These are phyloP conservation scores for Harrya chromipes DNA, from an alignment of 768 basidiomycete species.

Conservation along the genomic window DNA sequence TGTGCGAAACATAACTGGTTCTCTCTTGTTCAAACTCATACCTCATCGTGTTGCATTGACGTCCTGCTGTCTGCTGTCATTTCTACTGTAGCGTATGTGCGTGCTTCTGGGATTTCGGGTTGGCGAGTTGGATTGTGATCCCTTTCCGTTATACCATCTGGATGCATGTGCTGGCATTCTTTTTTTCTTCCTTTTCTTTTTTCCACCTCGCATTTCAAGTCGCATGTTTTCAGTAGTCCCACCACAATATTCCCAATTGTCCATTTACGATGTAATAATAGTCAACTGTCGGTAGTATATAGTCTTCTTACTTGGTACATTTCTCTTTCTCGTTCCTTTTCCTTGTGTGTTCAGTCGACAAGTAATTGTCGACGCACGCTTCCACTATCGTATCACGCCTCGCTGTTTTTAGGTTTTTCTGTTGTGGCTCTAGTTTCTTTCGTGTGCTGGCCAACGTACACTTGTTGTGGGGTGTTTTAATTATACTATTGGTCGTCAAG, in stretches of 20 bases:
- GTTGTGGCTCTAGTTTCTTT: no score
- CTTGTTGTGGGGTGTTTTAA: no score
- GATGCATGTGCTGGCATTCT: slow-evolving; percentile 11
- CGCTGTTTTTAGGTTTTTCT: no score
- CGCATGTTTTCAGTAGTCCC: slow-evolving; percentile 22
- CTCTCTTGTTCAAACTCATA: slow-evolving; percentile 13
- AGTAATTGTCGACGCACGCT: background rate
- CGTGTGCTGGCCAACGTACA: no score
- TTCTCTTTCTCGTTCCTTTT: background rate
- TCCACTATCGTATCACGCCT: no score
- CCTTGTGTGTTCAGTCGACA: no score
- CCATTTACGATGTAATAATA: slow-evolving; percentile 35
- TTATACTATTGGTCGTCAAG: no score
- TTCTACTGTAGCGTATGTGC: slow-evolving; percentile 17
- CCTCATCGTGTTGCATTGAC: slow-evolving; percentile 8
- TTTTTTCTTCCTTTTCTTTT: background rate
- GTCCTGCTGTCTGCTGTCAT: slow-evolving; percentile 8
- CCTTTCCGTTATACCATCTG: slow-evolving; percentile 15
- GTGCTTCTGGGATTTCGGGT: slow-evolving; percentile 4
- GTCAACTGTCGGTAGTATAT: slow-evolving; percentile 30
- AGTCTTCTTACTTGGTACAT: slow-evolving; percentile 18
- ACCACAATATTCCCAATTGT: slow-evolving; percentile 28
- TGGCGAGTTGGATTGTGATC: slow-evolving; percentile 15
- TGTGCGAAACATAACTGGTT: slow-evolving; percentile 20
- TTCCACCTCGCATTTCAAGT: slow-evolving; percentile 18